A percentile compares a stretch with the other conserved stretches of the same genome.
Conservation (phyloP, 768 basidiomycete genomes). For the Pisolithus orientalis region DNA sequence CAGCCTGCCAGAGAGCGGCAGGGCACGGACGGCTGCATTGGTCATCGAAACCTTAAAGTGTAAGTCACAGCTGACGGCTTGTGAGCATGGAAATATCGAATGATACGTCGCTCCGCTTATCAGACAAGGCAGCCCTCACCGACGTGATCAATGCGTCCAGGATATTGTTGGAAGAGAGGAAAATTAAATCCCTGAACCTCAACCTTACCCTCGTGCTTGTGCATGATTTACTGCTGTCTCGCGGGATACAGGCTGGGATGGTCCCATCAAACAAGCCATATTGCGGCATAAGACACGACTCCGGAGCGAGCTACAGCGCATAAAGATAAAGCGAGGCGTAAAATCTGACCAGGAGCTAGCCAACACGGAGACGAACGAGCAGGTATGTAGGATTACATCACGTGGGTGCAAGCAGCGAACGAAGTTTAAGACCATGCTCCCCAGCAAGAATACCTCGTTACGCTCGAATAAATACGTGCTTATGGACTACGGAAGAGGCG, state of each 20-base stretch:
- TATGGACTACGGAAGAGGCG: slow-evolving; percentile 64
- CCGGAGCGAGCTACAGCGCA: slow-evolving; percentile 76
- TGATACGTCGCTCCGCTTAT: slow-evolving; percentile 2
- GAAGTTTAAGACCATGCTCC: not conserved
- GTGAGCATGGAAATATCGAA: not conserved
- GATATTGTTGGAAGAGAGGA: slow-evolving; percentile 65
- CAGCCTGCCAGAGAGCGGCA: slow-evolving; percentile 63
- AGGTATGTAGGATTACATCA: slow-evolving; percentile 36
- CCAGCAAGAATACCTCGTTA: slow-evolving; percentile 76
- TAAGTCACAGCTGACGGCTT: slow-evolving; percentile 33
- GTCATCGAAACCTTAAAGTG: slow-evolving; percentile 96
- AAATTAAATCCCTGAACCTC: slow-evolving; percentile 69
- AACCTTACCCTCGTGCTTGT: slow-evolving; percentile 82
- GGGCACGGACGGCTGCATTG: slow-evolving; percentile 76
- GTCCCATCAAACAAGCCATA: slow-evolving; percentile 83
- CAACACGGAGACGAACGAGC: slow-evolving; percentile 53
- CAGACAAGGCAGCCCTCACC: slow-evolving; percentile 73
- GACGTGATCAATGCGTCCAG: slow-evolving; percentile 64
- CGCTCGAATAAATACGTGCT: slow-evolving; percentile 71
- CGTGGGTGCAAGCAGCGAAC: not conserved
- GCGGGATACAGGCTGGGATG: slow-evolving; percentile 86
- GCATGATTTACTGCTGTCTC: slow-evolving; percentile 81
- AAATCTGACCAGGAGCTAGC: slow-evolving; percentile 61
- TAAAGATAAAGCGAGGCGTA: slow-evolving; percentile 72
- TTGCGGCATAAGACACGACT: slow-evolving; percentile 87